A percentile compares a stretch with the other conserved stretches of the same genome.
phyloP scores from a whole-genome alignment of 257 asterid genomes.

The Anisodus acutangulus region DNA sequence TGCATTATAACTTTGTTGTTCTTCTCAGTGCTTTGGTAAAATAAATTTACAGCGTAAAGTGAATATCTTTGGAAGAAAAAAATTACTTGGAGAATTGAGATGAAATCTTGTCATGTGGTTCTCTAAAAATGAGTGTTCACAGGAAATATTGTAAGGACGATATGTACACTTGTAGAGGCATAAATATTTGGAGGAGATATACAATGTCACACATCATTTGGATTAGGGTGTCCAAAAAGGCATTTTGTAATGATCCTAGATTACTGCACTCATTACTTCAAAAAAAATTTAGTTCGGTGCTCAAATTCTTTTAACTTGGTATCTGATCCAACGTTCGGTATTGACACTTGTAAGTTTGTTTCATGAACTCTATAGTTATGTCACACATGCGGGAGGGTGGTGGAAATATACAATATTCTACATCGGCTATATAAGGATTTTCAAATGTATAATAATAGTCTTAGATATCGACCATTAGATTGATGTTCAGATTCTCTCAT shows the following conservation, averaged over 20 bases:
- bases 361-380: background rate
- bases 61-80: too few species aligned
- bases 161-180: background rate
- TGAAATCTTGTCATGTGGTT: background rate
- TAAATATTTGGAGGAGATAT: background rate
- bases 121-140: background rate
- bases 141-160: background rate
- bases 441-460: background rate
- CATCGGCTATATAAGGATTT: background rate
- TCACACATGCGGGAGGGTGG: background rate
- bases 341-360: background rate
- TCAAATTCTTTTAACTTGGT: conserved; percentile 57
- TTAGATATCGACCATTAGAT: background rate
- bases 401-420: background rate
- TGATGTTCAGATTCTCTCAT: background rate
- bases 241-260: background rate
- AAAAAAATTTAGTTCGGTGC: background rate
- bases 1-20: background rate
- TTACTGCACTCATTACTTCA: background rate
- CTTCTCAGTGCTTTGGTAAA: conserved; percentile 76
- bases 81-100: too few species aligned
- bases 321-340: background rate
- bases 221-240: background rate
- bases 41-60: too few species aligned
- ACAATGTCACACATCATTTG: background rate